Evolutionary conservation across 129 eudicot species (phyloP).

Genomic region (Chrysanthemum lavandulifolium): DNA sequence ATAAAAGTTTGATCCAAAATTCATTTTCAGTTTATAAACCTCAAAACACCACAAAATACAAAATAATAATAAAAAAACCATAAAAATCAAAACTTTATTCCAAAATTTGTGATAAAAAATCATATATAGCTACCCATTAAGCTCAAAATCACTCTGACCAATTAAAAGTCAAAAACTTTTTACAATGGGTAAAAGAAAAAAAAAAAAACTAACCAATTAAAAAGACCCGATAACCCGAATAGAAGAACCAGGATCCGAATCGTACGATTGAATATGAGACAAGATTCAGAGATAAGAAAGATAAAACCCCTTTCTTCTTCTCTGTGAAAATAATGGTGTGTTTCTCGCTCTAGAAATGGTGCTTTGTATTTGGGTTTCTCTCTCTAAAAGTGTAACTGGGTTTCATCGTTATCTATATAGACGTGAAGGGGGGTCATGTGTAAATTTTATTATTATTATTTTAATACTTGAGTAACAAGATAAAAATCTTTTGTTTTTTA

Average conservation of each 20-base stretch:
- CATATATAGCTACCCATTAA: constrained; percentile 20
- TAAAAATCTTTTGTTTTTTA: background rate
- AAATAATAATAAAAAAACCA: too few relatives aligned
- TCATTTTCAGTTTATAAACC: too few relatives aligned
- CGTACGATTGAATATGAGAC: background rate
- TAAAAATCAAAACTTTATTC: background rate
- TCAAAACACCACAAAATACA: background rate
- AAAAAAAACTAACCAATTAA: background rate
- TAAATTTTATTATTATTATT: constrained; percentile 5
- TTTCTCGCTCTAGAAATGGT: constrained; percentile 31
- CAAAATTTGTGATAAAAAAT: background rate
- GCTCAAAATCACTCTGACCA: background rate
- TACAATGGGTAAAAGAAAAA: background rate
- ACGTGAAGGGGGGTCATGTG: constrained; percentile 21
- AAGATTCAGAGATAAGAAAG: constrained; percentile 32
- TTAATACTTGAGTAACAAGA: background rate
- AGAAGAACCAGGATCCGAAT: constrained; percentile 7
- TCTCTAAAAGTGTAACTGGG: constrained; percentile 29
- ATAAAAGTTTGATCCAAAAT: too few relatives aligned
- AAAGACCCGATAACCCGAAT: background rate
- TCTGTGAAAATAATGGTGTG: background rate
- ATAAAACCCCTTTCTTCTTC: constrained; percentile 34
- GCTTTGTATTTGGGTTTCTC: constrained; percentile 30
- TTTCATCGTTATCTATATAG: constrained; percentile 34
- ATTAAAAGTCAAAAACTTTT: background rate